Conservation (phyloP, 2,329 filamentous ascomycete species). For the Aaosphaeria arxii region DNA sequence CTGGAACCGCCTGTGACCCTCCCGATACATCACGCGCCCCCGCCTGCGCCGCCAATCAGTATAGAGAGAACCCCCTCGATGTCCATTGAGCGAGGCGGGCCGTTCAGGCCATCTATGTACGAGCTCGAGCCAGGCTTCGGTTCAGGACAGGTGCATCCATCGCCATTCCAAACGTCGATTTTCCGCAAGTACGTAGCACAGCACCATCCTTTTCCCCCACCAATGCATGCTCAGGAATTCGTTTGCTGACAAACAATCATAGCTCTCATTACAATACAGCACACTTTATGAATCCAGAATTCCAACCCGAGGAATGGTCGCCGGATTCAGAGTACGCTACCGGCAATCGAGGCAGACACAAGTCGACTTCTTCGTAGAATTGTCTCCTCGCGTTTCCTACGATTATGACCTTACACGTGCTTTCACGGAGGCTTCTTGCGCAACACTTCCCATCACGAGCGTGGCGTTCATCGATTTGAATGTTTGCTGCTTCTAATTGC, state of each 20-base stretch:
- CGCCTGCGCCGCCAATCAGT: conserved; percentile 19
- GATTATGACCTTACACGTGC: conserved; percentile 13
- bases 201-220: background rate
- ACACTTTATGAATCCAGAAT: conserved; percentile 52
- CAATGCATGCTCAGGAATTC: too few relatives aligned
- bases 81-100: conserved; percentile 33
- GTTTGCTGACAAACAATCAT: too few relatives aligned
- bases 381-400: conserved; percentile 6
- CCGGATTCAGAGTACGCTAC: conserved; percentile 47
- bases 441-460: conserved; percentile 37
- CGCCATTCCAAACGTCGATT: conserved; percentile 48
- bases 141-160: conserved; percentile 32
- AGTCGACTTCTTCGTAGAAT: conserved; percentile 32
- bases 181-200: conserved; percentile 45
- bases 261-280: conserved; percentile 53
- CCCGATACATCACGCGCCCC: conserved; percentile 28
- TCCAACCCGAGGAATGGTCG: conserved; percentile 52
- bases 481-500: conserved; percentile 23
- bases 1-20: conserved; percentile 30
- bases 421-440: conserved; percentile 25
- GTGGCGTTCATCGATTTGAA: conserved; percentile 33
- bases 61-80: conserved; percentile 28
- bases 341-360: conserved; percentile 34
- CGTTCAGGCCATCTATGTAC: conserved; percentile 47
- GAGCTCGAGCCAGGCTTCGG: conserved; percentile 44